phyloP scores from a whole-genome alignment of 1,284 basidiomycete genomes.

The Paramarasmius palmivorus region DNA sequence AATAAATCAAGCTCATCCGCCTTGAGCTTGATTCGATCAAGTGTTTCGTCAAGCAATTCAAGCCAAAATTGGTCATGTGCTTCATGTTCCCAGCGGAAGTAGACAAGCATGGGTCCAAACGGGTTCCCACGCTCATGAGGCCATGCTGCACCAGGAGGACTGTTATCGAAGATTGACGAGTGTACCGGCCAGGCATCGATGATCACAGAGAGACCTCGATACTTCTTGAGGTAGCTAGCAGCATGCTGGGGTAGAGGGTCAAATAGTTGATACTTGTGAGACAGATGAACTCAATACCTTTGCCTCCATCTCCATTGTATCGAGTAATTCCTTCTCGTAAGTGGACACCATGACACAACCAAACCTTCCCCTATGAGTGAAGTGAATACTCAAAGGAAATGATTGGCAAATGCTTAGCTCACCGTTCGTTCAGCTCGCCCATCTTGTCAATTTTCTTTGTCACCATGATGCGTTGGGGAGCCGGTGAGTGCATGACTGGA shows the following conservation, averaged over 20 bases:
- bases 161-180: constrained; percentile 23
- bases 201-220: constrained; percentile 19
- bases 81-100: constrained; percentile 24
- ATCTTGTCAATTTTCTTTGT: constrained; percentile 5
- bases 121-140: constrained; percentile 23
- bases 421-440: background rate
- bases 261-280: background rate
- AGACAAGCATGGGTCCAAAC: constrained; percentile 23
- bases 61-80: constrained; percentile 27
- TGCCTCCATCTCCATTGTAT: constrained; percentile 16
- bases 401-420: background rate
- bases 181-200: constrained; percentile 27
- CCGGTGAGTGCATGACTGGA: no score
- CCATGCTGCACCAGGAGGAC: constrained; percentile 21
- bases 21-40: constrained; percentile 11
- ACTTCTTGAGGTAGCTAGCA: constrained; percentile 5
- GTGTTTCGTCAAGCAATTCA: constrained; percentile 16
- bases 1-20: constrained; percentile 2
- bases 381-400: background rate
- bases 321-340: constrained; percentile 17
- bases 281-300: background rate
- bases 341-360: constrained; percentile 22
- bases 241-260: constrained; percentile 5
- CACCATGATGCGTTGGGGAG: background rate
- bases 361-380: constrained; percentile 19